phyloP scores from a whole-genome alignment of 1,284 basidiomycete species.

The Apiotrichum sp. region DNA sequence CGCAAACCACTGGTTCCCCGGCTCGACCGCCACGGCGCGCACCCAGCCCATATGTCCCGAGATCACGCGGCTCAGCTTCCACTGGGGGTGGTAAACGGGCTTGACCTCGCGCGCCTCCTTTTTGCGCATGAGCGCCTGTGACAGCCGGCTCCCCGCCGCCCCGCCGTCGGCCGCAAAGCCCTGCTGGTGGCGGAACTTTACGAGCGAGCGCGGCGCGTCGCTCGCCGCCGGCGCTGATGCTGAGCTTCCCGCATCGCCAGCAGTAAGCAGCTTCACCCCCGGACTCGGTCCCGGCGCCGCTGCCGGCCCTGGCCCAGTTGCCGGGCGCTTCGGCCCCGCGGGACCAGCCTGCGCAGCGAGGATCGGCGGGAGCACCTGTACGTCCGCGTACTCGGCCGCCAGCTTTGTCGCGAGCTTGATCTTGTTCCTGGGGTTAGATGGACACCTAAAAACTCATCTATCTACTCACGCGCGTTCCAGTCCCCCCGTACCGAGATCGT shows the following conservation, averaged over 20 bases:
- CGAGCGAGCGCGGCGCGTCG: slow-evolving; percentile 30
- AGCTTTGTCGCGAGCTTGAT: slow-evolving; percentile 59
- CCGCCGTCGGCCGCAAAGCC: slow-evolving; percentile 46
- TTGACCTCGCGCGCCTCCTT: slow-evolving; percentile 88
- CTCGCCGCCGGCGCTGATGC: neutral
- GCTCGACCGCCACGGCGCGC: slow-evolving; percentile 90
- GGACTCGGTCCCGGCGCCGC: slow-evolving; percentile 8
- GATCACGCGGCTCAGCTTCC: slow-evolving; percentile 95
- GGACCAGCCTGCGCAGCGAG: slow-evolving; percentile 65
- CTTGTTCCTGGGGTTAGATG: slow-evolving; percentile 39
- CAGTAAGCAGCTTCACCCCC: slow-evolving; percentile 24
- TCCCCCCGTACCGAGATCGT: slow-evolving; percentile 34
- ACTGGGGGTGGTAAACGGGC: slow-evolving; percentile 83
- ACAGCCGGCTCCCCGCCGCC: slow-evolving; percentile 55
- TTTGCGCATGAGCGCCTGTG: slow-evolving; percentile 78
- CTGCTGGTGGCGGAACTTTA: slow-evolving; percentile 47
- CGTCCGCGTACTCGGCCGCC: slow-evolving; percentile 78
- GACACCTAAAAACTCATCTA: neutral
- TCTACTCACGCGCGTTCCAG: slow-evolving; percentile 42
- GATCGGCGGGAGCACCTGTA: slow-evolving; percentile 73
- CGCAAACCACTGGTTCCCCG: slow-evolving; percentile 97
- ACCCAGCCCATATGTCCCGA: slow-evolving; percentile 99
- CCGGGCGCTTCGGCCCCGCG: slow-evolving; percentile 63
- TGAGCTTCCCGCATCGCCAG: neutral
- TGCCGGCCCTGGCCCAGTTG: neutral